Percentiles rank a stretch among this genome's conserved stretches.
Evolutionary conservation across 1,284 basidiomycete genomes (phyloP).

Genomic region (Marasmius fiardii): DNA sequence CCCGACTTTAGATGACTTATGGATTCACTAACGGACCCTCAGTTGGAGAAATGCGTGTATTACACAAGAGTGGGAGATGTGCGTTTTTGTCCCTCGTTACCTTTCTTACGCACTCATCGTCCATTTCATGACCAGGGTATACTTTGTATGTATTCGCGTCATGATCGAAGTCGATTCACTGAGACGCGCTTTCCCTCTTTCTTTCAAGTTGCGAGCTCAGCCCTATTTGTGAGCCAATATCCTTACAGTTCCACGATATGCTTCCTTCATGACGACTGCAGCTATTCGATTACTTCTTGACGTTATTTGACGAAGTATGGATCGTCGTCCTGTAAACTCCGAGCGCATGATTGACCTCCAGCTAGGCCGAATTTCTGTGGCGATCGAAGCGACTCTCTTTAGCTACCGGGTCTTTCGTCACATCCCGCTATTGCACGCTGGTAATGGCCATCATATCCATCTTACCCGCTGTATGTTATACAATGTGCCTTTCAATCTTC

Average conservation of each 20-base stretch:
- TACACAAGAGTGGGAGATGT: not conserved
- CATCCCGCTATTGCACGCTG: slow-evolving; percentile 18
- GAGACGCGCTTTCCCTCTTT: too few relatives aligned
- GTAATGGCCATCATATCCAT: slow-evolving; percentile 11
- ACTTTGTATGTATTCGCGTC: not conserved
- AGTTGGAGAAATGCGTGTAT: too few relatives aligned
- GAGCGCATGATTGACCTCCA: not conserved
- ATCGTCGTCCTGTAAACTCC: too few relatives aligned
- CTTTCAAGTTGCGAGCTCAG: not conserved
- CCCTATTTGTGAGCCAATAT: not conserved
- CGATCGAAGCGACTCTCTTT: slow-evolving; percentile 12
- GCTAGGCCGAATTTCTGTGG: slow-evolving; percentile 16
- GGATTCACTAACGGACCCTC: too few relatives aligned
- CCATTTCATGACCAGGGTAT: not conserved
- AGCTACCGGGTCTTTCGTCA: slow-evolving; percentile 10
- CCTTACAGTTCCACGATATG: not conserved
- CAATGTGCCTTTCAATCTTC: not conserved
- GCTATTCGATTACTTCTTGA: slow-evolving; percentile 19
- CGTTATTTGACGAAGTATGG: slow-evolving; percentile 16
- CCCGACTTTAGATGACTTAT: too few relatives aligned
- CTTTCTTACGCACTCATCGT: not conserved
- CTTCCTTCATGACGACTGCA: not conserved
- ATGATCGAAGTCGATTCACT: too few relatives aligned
- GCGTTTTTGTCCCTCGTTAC: not conserved
- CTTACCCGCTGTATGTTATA: slow-evolving; percentile 5